Conservation (phyloP, 202 grass and related monocot genomes). For the Carex sylvatica region DNA sequence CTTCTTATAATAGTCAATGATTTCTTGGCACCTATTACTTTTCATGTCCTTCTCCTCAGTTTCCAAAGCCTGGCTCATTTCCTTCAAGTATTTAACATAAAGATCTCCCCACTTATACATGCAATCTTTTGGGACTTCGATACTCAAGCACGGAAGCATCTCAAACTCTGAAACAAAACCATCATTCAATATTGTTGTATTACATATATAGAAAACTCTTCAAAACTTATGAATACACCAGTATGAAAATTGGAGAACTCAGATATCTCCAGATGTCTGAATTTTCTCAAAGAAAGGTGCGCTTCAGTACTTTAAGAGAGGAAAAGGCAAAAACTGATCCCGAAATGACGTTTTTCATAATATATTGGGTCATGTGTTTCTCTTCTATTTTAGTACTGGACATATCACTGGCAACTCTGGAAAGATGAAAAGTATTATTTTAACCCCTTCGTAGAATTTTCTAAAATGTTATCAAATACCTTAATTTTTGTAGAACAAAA, state of each 20-base stretch:
- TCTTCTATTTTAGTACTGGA: not conserved
- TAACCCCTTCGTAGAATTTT: not conserved
- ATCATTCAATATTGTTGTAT: not conserved
- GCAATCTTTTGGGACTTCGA: slow-evolving; percentile 21
- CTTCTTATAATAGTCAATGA: slow-evolving; percentile 51
- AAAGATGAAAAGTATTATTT: not conserved
- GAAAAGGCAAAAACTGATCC: not conserved
- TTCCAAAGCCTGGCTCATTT: slow-evolving; percentile 9
- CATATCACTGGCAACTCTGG: not conserved
- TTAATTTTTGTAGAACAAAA: not conserved
- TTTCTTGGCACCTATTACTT: slow-evolving; percentile 26
- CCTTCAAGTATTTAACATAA: slow-evolving; percentile 35
- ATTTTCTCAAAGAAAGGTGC: not conserved
- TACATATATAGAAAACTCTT: not conserved
- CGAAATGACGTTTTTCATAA: not conserved
- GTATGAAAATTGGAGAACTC: not conserved
- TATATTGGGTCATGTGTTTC: not conserved
- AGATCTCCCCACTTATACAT: slow-evolving; percentile 21
- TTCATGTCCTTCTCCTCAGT: slow-evolving; percentile 32
- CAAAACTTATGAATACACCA: not conserved
- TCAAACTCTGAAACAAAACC: slow-evolving; percentile 36
- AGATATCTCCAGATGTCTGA: not conserved
- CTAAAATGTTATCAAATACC: not conserved
- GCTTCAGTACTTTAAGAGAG: not conserved
- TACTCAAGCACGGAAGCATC: slow-evolving; percentile 47